These are phyloP conservation scores for Fusarium sp. DNA, from an alignment of 2,329 filamentous ascomycete genomes.

Conservation along the genomic window DNA sequence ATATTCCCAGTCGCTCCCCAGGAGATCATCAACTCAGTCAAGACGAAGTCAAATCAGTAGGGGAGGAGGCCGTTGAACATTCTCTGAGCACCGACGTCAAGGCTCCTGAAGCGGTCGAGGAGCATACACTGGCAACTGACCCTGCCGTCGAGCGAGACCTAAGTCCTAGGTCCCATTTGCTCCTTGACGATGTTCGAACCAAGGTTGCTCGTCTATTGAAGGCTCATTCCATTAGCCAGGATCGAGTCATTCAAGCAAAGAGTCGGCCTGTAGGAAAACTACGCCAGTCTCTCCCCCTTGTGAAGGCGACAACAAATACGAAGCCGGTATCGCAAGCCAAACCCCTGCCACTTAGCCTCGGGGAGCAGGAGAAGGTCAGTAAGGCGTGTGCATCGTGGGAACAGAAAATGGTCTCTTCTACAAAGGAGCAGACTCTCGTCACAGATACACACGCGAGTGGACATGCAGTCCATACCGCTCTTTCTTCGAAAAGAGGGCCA, in stretches of 20 bases:
- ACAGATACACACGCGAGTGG: not conserved
- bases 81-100: conserved; percentile 24
- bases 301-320: not conserved
- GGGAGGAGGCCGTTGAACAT: conserved; percentile 17
- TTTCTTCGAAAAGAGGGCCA: conserved; percentile 8
- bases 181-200: conserved; percentile 31
- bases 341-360: not conserved
- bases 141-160: conserved; percentile 16
- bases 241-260: conserved; percentile 5
- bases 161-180: conserved; percentile 36
- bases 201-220: conserved; percentile 25
- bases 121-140: conserved; percentile 33
- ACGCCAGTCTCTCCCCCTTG: not conserved
- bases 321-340: not conserved
- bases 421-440: not conserved
- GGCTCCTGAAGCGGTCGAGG: conserved; percentile 6
- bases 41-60: conserved; percentile 21
- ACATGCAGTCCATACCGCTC: conserved; percentile 1
- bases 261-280: not conserved
- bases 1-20: not conserved
- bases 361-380: not conserved
- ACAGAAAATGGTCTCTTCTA: not conserved
- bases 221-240: conserved; percentile 22
- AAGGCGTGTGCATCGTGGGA: conserved; percentile 1
- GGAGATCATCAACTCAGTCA: conserved; percentile 25